Evolutionary conservation across 73 alveolate genomes (phyloP), one percentile per base, ranked within the genome.

Genomic region (Paramecium sonneborni): DNA sequence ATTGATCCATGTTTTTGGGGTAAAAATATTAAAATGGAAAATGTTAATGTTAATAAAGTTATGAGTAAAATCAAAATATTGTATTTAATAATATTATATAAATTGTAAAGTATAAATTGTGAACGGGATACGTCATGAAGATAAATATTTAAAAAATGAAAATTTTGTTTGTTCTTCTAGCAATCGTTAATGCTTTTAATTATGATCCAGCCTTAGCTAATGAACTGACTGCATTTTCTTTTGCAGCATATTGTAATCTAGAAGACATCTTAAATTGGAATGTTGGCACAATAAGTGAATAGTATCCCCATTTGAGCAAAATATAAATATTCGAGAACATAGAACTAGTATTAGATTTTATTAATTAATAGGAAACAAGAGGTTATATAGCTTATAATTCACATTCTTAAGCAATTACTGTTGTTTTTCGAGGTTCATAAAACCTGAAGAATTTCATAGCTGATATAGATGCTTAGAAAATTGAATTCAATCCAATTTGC

Each of bases 221-320:
- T n/a, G 48, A 74, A 74, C 67, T 74, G 3, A 43, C 62, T 32
- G 87, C 87, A 21, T 32, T 35, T 12, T 35, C 87, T 6, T 74
- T 74, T 38, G 93, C 88, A 5, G 52, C 93, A 12, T 86, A 86
- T 18, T 86, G 93, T 20, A 67, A 85, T n/a, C 44, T 39, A 14
- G 85, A 58, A 0, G 58, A 38, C 20, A 86, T 86, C 32, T 24
- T 38, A 23, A 57, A 70, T 86, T 86, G 93, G 93, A 46, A 86
- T 18, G 48, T 67, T 20, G 93, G 93, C 8, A 24, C 37, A 55
- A 52, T 86, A 30, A 62, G 93, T 21, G 68, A 37, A 30, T 39
- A 62, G 18, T 76, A 86, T 41, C 88, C 93, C 6, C 43, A 67
- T 34, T 20, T 86, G 34, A 18, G 52, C 26, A 76, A 62, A 37